A percentile compares a stretch with the other conserved stretches of the same genome.
Conservation (phyloP, 257 asterid genomes). For the Solanum chmielewskii region DNA sequence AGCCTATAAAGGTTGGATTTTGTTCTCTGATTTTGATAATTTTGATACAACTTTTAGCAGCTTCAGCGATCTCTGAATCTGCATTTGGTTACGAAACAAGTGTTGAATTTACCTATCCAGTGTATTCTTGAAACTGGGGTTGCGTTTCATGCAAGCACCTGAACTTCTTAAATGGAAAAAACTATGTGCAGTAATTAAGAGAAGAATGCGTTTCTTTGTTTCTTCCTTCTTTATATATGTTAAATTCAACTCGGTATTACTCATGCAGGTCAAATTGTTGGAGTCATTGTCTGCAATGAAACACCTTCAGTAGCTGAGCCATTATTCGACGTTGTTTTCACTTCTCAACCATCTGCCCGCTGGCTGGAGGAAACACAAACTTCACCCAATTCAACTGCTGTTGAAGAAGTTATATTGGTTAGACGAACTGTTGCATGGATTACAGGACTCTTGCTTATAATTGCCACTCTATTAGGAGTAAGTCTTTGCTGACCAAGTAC, state of each 20-base stretch:
- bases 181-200: neutral
- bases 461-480: conserved; percentile 87
- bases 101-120: neutral
- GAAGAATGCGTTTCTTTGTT: neutral
- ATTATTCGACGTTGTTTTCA: conserved; percentile 30
- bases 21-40: neutral
- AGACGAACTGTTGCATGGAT: conserved; percentile 75
- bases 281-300: conserved; percentile 49
- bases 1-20: conserved; percentile 46
- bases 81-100: neutral
- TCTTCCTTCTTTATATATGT: neutral
- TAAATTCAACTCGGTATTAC: neutral
- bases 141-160: neutral
- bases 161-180: neutral
- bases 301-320: conserved; percentile 24
- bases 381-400: conserved; percentile 8
- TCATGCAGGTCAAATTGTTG: conserved; percentile 71
- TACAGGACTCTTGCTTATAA: conserved; percentile 76
- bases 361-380: conserved; percentile 40
- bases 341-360: conserved; percentile 62
- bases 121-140: neutral
- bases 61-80: neutral
- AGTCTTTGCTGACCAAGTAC: conserved; percentile 4
- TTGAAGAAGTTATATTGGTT: conserved; percentile 49
- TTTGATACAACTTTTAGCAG: neutral